These are phyloP conservation scores for Thielaviopsis ethacetica DNA, from an alignment of 2,329 filamentous ascomycete genomes.

Conservation along the genomic window DNA sequence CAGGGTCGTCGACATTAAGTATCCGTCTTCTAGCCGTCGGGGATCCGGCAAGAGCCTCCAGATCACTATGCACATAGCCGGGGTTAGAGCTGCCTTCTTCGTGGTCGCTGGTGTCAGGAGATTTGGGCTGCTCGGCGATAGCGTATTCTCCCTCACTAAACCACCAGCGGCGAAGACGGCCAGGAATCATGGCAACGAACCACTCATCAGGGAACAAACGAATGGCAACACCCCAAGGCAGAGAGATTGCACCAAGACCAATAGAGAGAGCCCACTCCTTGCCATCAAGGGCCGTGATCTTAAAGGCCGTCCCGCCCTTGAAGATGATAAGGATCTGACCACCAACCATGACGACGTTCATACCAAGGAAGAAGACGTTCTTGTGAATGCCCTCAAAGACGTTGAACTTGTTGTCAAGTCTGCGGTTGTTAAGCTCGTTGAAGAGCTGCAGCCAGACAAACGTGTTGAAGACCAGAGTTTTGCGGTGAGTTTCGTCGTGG, in stretches of 20 bases:
- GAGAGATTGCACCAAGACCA: slow-evolving; percentile 55
- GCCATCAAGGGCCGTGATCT: slow-evolving; percentile 44
- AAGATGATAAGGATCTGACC: slow-evolving; percentile 77
- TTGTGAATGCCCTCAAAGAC: slow-evolving; percentile 66
- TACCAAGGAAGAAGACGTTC: slow-evolving; percentile 70
- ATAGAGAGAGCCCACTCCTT: slow-evolving; percentile 74
- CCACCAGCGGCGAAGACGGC: slow-evolving; percentile 8
- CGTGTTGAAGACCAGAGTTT: slow-evolving; percentile 51
- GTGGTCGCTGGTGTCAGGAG: neutral
- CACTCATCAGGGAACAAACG: slow-evolving; percentile 55
- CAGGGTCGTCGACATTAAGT: slow-evolving; percentile 1
- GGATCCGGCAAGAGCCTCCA: neutral
- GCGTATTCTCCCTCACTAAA: neutral
- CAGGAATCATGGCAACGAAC: slow-evolving; percentile 14
- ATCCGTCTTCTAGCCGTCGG: neutral
- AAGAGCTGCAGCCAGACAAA: slow-evolving; percentile 66
- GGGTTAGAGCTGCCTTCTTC: neutral
- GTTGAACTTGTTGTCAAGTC: slow-evolving; percentile 76
- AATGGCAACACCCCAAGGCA: slow-evolving; percentile 58
- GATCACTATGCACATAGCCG: neutral
- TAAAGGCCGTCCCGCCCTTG: slow-evolving; percentile 61
- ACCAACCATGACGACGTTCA: slow-evolving; percentile 67
- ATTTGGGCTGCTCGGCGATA: neutral
- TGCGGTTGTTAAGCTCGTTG: slow-evolving; percentile 69
- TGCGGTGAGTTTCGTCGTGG: slow-evolving; percentile 27